A percentile compares a stretch with the other conserved stretches of the same genome.
phyloP scores from a whole-genome alignment of 2,329 filamentous ascomycete species.

The Incumbomyces delicatus region DNA sequence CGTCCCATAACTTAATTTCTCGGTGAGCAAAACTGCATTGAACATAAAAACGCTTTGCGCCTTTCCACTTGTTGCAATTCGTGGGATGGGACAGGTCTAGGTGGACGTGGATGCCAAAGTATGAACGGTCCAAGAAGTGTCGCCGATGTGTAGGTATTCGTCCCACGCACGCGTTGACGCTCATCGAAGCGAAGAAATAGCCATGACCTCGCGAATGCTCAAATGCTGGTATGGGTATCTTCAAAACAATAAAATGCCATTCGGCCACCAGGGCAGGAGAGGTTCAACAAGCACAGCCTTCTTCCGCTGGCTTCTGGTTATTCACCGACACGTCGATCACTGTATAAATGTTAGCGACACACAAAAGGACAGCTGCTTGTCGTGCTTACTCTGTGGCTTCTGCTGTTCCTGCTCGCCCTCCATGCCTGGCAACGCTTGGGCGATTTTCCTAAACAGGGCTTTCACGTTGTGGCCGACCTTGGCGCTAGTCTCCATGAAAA shows the following conservation, averaged over 20 bases:
- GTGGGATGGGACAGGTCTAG: too few species aligned
- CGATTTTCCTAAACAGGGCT: conserved; percentile 93
- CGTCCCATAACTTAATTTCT: too few species aligned
- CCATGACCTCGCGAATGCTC: neutral
- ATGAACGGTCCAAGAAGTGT: too few species aligned
- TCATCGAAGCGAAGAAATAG: neutral
- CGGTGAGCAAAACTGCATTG: too few species aligned
- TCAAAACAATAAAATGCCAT: neutral
- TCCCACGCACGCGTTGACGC: neutral
- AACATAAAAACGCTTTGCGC: too few species aligned
- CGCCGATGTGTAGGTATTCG: too few species aligned
- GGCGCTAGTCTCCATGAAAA: conserved; percentile 98
- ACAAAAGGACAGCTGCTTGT: neutral
- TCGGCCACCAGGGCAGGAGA: neutral
- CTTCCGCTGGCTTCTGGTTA: conserved; percentile 18
- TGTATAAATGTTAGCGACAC: conserved; percentile 3
- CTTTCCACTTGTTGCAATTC: too few species aligned
- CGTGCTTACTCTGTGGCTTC: conserved; percentile 17
- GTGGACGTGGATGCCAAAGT: too few species aligned
- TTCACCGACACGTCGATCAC: conserved; percentile 22
- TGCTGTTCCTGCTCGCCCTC: conserved; percentile 65
- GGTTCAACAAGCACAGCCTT: conserved; percentile 19
- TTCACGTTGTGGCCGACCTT: conserved; percentile 98
- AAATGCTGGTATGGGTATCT: conserved; percentile 3
- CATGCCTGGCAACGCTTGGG: conserved; percentile 95